Percentiles rank a stretch among this genome's conserved stretches.
Conservation (phyloP, 2,329 filamentous ascomycete species). For the Botrytis fabae region DNA sequence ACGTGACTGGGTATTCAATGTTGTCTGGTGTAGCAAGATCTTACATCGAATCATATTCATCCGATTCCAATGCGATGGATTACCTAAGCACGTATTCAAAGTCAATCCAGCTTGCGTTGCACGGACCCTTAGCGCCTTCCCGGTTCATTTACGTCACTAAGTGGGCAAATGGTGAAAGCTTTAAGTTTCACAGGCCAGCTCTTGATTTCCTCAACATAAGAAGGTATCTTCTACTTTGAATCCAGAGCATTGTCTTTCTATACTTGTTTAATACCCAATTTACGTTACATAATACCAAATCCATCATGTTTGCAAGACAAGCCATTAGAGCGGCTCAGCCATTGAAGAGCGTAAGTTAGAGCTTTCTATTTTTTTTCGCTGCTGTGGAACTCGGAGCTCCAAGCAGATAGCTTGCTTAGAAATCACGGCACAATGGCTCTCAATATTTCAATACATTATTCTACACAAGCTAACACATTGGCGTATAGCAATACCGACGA, state of each 20-base stretch:
- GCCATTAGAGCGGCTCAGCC: constrained; percentile 64
- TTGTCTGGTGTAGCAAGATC: neutral
- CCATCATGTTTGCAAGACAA: constrained; percentile 66
- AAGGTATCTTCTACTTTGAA: neutral
- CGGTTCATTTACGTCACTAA: constrained; percentile 13
- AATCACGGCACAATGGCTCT: neutral
- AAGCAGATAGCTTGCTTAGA: neutral
- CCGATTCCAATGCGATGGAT: neutral
- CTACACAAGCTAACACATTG: constrained; percentile 19
- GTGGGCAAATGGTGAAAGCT: constrained; percentile 13
- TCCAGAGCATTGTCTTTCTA: neutral
- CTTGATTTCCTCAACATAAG: constrained; percentile 11
- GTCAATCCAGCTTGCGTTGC: neutral
- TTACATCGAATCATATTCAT: neutral
- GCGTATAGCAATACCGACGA: constrained; percentile 58
- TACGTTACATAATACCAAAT: neutral
- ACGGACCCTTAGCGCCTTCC: neutral
- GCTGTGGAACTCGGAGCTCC: neutral
- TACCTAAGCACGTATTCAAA: neutral
- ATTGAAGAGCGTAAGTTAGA: constrained; percentile 59
- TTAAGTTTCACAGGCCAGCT: neutral
- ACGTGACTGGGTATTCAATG: neutral
- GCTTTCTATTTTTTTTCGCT: neutral
- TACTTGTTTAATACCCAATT: constrained; percentile 2
- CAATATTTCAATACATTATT: neutral